phyloP scores from a whole-genome alignment of 257 asterid genomes.

The Ligustrum vulgare region DNA sequence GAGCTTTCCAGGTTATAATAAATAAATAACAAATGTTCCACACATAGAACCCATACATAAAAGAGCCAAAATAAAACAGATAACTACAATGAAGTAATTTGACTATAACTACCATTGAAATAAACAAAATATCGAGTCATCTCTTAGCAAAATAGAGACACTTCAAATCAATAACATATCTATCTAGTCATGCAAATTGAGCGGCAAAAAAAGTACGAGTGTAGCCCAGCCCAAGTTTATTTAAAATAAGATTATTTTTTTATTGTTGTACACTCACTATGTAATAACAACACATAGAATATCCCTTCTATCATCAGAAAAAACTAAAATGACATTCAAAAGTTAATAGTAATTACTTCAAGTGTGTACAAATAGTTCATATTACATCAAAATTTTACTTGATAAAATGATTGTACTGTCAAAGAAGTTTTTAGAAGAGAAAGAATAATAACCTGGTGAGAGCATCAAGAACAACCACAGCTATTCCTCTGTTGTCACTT shows the following conservation, averaged over 20 bases:
- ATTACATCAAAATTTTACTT: neutral
- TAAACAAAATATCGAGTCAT: neutral
- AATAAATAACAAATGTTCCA: neutral
- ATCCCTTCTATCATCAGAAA: neutral
- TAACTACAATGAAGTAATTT: neutral
- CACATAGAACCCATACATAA: neutral
- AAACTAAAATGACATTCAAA: neutral
- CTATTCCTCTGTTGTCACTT: slow-evolving; percentile 89
- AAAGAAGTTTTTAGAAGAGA: neutral
- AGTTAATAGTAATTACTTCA: neutral
- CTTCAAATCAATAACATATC: neutral
- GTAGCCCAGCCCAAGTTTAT: neutral
- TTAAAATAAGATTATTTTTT: neutral
- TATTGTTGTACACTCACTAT: neutral
- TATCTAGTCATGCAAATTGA: neutral
- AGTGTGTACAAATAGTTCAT: neutral
- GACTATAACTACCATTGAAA: neutral
- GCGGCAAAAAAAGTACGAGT: neutral
- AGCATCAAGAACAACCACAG: slow-evolving; percentile 93
- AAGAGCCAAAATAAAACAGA: neutral
- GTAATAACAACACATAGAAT: neutral
- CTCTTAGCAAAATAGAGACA: slow-evolving; percentile 8
- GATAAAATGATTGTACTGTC: neutral
- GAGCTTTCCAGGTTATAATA: slow-evolving; percentile 10
- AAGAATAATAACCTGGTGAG: slow-evolving; percentile 66